Conservation (phyloP, 2,329 filamentous ascomycete species). For the Colletotrichum ledebouriae region DNA sequence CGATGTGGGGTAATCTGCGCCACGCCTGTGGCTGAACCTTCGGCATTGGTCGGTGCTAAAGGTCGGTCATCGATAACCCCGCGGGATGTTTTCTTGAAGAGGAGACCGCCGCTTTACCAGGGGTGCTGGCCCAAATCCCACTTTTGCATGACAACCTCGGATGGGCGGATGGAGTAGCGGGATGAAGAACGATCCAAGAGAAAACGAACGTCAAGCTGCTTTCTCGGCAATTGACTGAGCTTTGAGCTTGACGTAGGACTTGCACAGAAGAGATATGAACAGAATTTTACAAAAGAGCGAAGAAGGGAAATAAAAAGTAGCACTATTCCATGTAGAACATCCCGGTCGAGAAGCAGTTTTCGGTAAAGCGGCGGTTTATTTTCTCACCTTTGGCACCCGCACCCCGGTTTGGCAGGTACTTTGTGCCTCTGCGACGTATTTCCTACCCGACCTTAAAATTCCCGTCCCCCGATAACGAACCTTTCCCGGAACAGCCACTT, state of each 20-base stretch:
- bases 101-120: constrained; percentile 15
- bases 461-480: constrained; percentile 33
- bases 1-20: too few species aligned
- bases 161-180: too few species aligned
- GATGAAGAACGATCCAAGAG: too few species aligned
- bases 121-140: constrained; percentile 13
- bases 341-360: constrained; percentile 22
- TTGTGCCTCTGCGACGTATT: too few species aligned
- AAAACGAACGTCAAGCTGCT: too few species aligned
- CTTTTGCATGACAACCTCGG: constrained; percentile 15
- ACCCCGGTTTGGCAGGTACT: constrained; percentile 5
- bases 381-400: constrained; percentile 14
- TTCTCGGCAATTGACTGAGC: too few species aligned
- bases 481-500: constrained; percentile 21
- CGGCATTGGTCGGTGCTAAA: constrained; percentile 31
- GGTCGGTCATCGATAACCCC: constrained; percentile 35
- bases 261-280: too few species aligned
- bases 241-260: too few species aligned
- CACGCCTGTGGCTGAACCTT: constrained; percentile 20
- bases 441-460: constrained; percentile 24
- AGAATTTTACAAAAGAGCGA: too few species aligned
- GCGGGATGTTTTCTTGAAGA: constrained; percentile 31
- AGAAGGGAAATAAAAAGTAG: too few species aligned
- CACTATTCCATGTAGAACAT: background rate
- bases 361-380: constrained; percentile 33